A percentile compares a stretch with the other conserved stretches of the same genome.
Conservation (phyloP, 2,329 filamentous ascomycete genomes). For the Botrytis paeoniae region DNA sequence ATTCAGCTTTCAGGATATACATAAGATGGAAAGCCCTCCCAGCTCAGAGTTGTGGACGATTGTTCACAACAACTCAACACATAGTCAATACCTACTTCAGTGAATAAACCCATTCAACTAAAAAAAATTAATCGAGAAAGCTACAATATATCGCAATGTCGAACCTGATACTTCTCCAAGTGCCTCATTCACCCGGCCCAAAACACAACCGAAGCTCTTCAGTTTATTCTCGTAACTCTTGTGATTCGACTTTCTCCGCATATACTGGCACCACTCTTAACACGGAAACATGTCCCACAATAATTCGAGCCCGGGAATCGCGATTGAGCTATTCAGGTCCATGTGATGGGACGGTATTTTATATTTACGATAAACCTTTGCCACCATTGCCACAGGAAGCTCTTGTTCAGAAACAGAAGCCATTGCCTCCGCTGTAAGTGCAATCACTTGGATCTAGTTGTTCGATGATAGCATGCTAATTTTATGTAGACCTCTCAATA, state of each 20-base stretch:
- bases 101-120: neutral
- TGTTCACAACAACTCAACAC: neutral
- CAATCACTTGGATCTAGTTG: too few species aligned
- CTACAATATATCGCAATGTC: neutral
- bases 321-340: neutral
- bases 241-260: constrained; percentile 3
- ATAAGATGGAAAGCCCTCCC: constrained; percentile 5
- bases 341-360: constrained; percentile 15
- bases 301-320: neutral
- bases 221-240: constrained; percentile 12
- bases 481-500: neutral
- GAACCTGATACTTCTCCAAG: neutral
- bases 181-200: neutral
- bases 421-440: constrained; percentile 16
- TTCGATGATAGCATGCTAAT: neutral
- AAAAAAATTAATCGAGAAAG: neutral
- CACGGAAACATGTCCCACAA: neutral
- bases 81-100: neutral
- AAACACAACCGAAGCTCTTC: constrained; percentile 12
- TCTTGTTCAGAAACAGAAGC: constrained; percentile 3
- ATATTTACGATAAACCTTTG: constrained; percentile 18
- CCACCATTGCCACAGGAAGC: constrained; percentile 15
- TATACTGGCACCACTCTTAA: neutral
- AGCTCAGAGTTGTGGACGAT: neutral
- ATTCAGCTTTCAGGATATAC: constrained; percentile 3